These are phyloP conservation scores for Nicotiana knightiana DNA, from an alignment of 257 asterid genomes.

Conservation along the genomic window DNA sequence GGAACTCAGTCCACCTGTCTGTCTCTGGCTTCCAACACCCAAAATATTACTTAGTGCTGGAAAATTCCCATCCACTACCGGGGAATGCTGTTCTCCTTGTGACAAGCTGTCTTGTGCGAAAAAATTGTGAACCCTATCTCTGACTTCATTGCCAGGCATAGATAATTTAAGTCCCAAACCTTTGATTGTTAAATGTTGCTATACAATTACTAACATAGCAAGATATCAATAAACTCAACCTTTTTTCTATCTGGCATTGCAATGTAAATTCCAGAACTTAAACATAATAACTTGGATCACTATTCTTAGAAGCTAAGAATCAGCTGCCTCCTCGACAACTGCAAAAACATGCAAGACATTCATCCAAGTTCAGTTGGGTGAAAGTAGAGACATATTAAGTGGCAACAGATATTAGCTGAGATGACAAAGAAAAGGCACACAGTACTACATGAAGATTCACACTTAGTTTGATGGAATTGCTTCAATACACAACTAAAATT, in stretches of 20 bases:
- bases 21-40: constrained; percentile 62
- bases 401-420: background rate
- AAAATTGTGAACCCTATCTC: constrained; percentile 89
- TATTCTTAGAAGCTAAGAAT: constrained; percentile 4
- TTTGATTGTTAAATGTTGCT: background rate
- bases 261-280: background rate
- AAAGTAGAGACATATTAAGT: background rate
- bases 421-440: background rate
- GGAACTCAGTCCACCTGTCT: constrained; percentile 34
- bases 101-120: constrained; percentile 66
- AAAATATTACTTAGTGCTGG: constrained; percentile 40
- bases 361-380: constrained; percentile 4
- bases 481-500: background rate
- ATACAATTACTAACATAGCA: constrained; percentile 9
- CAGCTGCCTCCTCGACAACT: background rate
- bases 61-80: constrained; percentile 54
- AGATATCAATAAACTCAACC: background rate
- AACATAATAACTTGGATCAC: constrained; percentile 7
- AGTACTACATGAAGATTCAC: background rate
- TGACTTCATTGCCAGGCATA: constrained; percentile 92
- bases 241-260: background rate
- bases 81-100: constrained; percentile 60
- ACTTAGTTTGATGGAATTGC: background rate
- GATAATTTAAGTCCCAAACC: constrained; percentile 41
- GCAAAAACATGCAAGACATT: constrained; percentile 5